Base-by-base conservation (phyloP, 805 yeast genomes). In the Saccharomyces paradoxus region DNA sequence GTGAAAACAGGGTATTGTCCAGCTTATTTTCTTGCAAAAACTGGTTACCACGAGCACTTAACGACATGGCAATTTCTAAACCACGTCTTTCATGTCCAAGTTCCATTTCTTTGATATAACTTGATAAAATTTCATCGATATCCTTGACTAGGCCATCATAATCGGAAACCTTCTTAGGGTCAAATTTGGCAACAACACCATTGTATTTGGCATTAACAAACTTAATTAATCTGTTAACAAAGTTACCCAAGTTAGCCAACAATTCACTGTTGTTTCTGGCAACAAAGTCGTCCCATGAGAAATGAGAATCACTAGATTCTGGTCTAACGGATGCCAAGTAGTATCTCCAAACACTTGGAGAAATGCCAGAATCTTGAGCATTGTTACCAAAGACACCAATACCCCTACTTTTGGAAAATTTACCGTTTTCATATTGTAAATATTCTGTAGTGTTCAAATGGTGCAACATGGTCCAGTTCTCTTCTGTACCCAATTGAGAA, bases 341-440 rank as follows among this genome's bases (percentile, higher is more conserved):
- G 74, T 92, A 94, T 79, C 99, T 84, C 99, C 99, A 94, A 46
- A 94, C 97, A 48, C 96, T 86, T 48, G 97, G 83, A 3, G 95
- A 77, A 32, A 94, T 72, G 44, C 97, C 97, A 41, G 96, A 88
- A 41, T 88, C 97, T 73, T 89, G 83, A 46, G 98, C 99, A 67
- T 89, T 91, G 75, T 92, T 92, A 68, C 99, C 99, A 68, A 94
- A 94, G 48, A 94, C 99, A 73, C 99, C 99, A 58, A 92, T 81
- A 63, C 94, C 94, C 74, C 99, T 84, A n/a, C 96, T 89, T 75
- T 94, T 94, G 54, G 98, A 92, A 77, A 94, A 94, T 73, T 94
- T 94, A 60, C 99, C 99, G 58, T 92, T 95, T 76, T 94, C 99
- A 67, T 94, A 94, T 73, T 94, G 98, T 66, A 94, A 78, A 69